These are phyloP conservation scores for Calonectria honghensis DNA, from an alignment of 2,329 filamentous ascomycete genomes.

Conservation along the genomic window DNA sequence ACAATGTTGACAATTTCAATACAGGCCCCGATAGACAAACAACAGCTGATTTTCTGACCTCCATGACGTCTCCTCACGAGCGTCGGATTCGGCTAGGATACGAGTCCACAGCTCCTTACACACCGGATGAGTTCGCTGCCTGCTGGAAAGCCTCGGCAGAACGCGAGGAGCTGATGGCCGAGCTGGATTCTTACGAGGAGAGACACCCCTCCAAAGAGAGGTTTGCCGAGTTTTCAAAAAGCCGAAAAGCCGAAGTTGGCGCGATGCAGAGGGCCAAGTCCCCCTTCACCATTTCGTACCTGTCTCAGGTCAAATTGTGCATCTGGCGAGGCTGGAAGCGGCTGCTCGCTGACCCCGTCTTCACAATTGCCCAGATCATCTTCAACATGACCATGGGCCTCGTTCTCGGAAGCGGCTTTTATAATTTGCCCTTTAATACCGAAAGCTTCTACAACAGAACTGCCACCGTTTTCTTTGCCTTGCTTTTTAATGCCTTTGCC, in stretches of 20 bases:
- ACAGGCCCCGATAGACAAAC: conserved; percentile 53
- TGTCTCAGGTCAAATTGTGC: conserved; percentile 66
- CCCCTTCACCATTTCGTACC: conserved; percentile 68
- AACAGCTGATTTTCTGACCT: conserved; percentile 56
- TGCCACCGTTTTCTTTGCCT: conserved; percentile 70
- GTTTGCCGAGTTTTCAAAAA: conserved; percentile 47
- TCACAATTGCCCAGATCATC: conserved; percentile 63
- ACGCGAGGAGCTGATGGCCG: conserved; percentile 53
- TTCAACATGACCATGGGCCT: conserved; percentile 70
- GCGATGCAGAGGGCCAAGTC: conserved; percentile 64
- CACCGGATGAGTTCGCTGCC: conserved; percentile 61
- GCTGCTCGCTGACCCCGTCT: conserved; percentile 62
- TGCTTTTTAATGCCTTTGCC: conserved; percentile 70
- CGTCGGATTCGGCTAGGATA: conserved; percentile 58
- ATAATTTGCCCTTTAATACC: conserved; percentile 64
- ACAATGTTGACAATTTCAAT: not conserved
- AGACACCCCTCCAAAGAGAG: conserved; percentile 47
- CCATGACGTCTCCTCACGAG: conserved; percentile 65
- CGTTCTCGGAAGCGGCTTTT: conserved; percentile 73
- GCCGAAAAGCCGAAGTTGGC: conserved; percentile 52
- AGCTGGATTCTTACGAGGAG: conserved; percentile 55
- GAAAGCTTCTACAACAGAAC: conserved; percentile 68
- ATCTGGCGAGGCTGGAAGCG: conserved; percentile 63
- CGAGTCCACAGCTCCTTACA: conserved; percentile 58
- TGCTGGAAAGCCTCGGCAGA: conserved; percentile 56